These are phyloP conservation scores for Yarrowia sp. DNA, from an alignment of 805 yeast species.

Conservation along the genomic window DNA sequence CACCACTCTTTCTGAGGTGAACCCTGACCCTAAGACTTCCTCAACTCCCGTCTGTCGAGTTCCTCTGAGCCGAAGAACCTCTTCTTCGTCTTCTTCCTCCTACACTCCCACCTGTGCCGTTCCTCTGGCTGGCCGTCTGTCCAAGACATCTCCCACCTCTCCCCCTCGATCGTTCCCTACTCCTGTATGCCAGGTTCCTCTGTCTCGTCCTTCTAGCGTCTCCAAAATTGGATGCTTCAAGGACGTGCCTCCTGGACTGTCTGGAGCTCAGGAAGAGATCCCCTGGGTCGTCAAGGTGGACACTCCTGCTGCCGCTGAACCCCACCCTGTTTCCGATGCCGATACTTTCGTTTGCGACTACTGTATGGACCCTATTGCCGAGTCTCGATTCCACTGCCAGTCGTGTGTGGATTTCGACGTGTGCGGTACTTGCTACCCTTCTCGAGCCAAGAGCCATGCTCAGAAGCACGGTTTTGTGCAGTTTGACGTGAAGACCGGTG, in stretches of 20 bases:
- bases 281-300: constrained; percentile 17
- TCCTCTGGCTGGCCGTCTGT: not conserved
- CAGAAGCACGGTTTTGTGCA: not conserved
- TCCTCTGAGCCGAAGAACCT: not conserved
- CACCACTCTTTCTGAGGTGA: not conserved
- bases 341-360: constrained; percentile 8
- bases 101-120: not conserved
- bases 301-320: not conserved
- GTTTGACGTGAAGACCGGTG: not conserved
- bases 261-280: constrained; percentile 17
- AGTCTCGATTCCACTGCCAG: constrained; percentile 49
- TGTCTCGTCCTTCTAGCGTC: not conserved
- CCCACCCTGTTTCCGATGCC: not conserved
- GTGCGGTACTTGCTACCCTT: constrained; percentile 39
- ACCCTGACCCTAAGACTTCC: not conserved
- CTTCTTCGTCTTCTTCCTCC: not conserved
- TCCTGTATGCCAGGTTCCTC: not conserved
- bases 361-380: constrained; percentile 35
- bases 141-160: not conserved
- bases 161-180: not conserved
- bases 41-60: no score
- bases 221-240: constrained; percentile 11
- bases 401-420: constrained; percentile 51
- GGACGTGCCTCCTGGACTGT: constrained; percentile 13
- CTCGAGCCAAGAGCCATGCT: constrained; percentile 21